Evolutionary conservation across 2,329 filamentous ascomycete species (phyloP).

Genomic region (Bretziella fagacearum): DNA sequence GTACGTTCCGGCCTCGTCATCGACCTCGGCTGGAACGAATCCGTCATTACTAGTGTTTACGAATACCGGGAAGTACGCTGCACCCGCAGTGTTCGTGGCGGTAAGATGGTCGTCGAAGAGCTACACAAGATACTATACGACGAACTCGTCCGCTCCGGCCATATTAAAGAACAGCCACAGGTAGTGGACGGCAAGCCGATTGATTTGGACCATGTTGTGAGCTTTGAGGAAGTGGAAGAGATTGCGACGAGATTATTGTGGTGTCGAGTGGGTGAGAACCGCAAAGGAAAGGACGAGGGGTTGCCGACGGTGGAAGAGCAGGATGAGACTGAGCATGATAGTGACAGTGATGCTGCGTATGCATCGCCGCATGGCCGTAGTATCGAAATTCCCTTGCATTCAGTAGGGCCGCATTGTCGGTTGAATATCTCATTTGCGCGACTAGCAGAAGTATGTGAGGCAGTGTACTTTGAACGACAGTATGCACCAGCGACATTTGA

Average conservation of each 20-base stretch:
- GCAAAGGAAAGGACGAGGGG: constrained; percentile 19
- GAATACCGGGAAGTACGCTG: constrained; percentile 72
- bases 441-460: constrained; percentile 59
- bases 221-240: constrained; percentile 71
- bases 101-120: constrained; percentile 51
- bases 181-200: constrained; percentile 11
- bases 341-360: constrained; percentile 2
- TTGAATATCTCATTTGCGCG: constrained; percentile 51
- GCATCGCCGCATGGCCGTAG: constrained; percentile 11
- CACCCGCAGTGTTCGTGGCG: constrained; percentile 55
- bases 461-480: constrained; percentile 49
- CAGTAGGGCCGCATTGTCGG: constrained; percentile 33
- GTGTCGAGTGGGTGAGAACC: constrained; percentile 35
- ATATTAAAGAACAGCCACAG: constrained; percentile 17
- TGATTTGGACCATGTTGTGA: constrained; percentile 26
- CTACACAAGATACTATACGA: constrained; percentile 47
- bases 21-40: constrained; percentile 87
- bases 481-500: constrained; percentile 46
- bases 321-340: constrained; percentile 31
- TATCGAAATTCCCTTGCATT: constrained; percentile 29
- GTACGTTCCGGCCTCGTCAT: constrained; percentile 72
- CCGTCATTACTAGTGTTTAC: constrained; percentile 68
- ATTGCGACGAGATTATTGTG: constrained; percentile 58
- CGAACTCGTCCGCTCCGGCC: constrained; percentile 20
- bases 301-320: constrained; percentile 40